Evolutionary conservation across 345 rosid species (phyloP), one percentile per base, ranked within the genome.

Genomic region (Capsella bursapastoris): DNA sequence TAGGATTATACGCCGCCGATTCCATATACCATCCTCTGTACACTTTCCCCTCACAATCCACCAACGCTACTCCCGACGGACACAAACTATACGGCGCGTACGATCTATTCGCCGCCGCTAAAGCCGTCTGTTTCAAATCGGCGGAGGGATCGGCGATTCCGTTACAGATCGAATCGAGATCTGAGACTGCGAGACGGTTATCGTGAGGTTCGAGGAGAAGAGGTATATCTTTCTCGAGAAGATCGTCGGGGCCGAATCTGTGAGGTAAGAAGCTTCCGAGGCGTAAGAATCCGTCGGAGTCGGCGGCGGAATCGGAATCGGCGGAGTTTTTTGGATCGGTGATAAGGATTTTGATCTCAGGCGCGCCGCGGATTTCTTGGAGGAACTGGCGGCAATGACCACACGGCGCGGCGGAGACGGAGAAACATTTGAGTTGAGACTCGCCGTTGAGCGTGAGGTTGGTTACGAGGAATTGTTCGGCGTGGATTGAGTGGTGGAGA

Each of bases 351-450:
- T 71, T 77, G 60, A 95, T 76, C 16, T 84, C 86, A 4, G 89
- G 57, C 7, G 94, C 91, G 66, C 76, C 59, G 28, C 97, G 97
- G 80, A 95, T 75, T 79, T 95, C 99, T 57, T 89, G 99, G 6
- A 89, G 58, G 81, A 95, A 95, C 31, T 95, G 99, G 60, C 99
- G 99, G 89, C 99, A 95, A 88, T 95, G 99, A 63, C 99, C 99
- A 34, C 99, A 95, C 0, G 99, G 99, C 34, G 99, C 92, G 82
- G 91, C 71, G 75, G 98, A 95, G 76, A 95, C 99, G 64, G 94
- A 91, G 57, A 95, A 7, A 86, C 28, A 78, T 5, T 61, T 58
- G 82, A 92, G 90, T 0, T 57, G 45, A 43, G 75, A 82, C 56
- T 95, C 98, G 15, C 67, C 79, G 80, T 92, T 82, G 86, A 95